These are phyloP conservation scores for Nakaseomyces delphensis DNA, from an alignment of 1,139 yeast species.

Conservation along the genomic window DNA sequence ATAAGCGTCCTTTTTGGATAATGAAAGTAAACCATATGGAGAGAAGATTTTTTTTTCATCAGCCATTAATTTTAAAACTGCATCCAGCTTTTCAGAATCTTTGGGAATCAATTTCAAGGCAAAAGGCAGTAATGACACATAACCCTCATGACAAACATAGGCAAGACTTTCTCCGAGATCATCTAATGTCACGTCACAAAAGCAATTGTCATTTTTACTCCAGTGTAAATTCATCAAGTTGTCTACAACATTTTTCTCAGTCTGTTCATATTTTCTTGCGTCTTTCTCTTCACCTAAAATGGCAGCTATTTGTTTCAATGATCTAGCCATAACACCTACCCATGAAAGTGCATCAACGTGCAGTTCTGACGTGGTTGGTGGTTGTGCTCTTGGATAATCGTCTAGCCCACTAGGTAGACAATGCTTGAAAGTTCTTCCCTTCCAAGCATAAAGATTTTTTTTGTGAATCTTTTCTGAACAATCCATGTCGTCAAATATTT, in stretches of 20 bases:
- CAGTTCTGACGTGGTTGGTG: constrained; percentile 80
- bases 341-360: constrained; percentile 86
- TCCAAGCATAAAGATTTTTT: constrained; percentile 80
- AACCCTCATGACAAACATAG: constrained; percentile 81
- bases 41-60: constrained; percentile 75
- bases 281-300: constrained; percentile 56
- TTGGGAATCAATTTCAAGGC: constrained; percentile 58
- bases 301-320: constrained; percentile 67
- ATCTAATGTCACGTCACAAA: constrained; percentile 77
- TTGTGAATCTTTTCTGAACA: constrained; percentile 35
- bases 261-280: constrained; percentile 40
- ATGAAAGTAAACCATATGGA: constrained; percentile 69
- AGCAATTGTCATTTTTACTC: constrained; percentile 57
- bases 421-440: constrained; percentile 78
- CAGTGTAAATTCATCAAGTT: constrained; percentile 74
- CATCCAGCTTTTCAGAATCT: constrained; percentile 42
- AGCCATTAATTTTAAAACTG: constrained; percentile 47
- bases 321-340: constrained; percentile 86
- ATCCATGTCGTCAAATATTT: constrained; percentile 22
- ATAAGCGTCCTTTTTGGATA: constrained; percentile 56
- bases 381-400: constrained; percentile 83
- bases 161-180: constrained; percentile 39
- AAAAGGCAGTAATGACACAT: constrained; percentile 80
- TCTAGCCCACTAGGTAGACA: constrained; percentile 91
- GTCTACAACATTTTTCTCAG: constrained; percentile 48